phyloP scores from a whole-genome alignment of 2,329 filamentous ascomycete species.

The Exophiala phaeomuriformis region DNA sequence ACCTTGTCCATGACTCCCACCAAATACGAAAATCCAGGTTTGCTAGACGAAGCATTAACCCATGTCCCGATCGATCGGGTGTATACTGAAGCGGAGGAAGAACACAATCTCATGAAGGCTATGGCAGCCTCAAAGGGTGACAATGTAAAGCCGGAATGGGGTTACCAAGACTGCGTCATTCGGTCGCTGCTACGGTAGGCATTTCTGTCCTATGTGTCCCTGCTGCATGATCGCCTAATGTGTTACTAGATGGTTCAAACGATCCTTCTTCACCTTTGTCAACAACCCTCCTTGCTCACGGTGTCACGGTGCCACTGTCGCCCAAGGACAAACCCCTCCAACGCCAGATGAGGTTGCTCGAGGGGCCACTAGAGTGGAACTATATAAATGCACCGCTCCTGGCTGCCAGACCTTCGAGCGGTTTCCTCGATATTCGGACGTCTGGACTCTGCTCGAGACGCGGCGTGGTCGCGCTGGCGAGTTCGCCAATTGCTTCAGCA shows the following conservation, averaged over 20 bases:
- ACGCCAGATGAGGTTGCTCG: slow-evolving; percentile 83
- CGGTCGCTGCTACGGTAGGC: slow-evolving; percentile 72
- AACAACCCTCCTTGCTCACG: slow-evolving; percentile 84
- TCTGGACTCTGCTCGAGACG: slow-evolving; percentile 84
- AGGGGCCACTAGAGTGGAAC: slow-evolving; percentile 77
- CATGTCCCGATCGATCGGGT: slow-evolving; percentile 83
- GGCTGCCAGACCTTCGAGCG: slow-evolving; percentile 73
- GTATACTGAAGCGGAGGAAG: slow-evolving; percentile 89
- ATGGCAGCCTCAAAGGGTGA: slow-evolving; percentile 81
- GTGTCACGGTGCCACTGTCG: slow-evolving; percentile 76
- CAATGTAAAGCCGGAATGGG: slow-evolving; percentile 78
- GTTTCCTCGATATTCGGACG: slow-evolving; percentile 90
- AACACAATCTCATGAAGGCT: slow-evolving; percentile 77
- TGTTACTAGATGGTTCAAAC: slow-evolving; percentile 78
- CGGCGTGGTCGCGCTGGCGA: slow-evolving; percentile 81
- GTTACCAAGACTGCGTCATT: slow-evolving; percentile 95
- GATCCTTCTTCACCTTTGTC: slow-evolving; percentile 91
- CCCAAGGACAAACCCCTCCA: slow-evolving; percentile 73
- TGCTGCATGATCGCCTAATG: slow-evolving; percentile 4
- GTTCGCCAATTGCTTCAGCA: slow-evolving; percentile 98
- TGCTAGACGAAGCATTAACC: slow-evolving; percentile 84
- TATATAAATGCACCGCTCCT: slow-evolving; percentile 75
- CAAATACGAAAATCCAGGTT: slow-evolving; percentile 92
- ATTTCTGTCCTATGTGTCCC: not conserved
- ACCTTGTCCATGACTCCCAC: slow-evolving; percentile 80